Percentiles rank a stretch among this genome's conserved stretches.
Conservation (phyloP, 352 stramenopile genomes). For the Globisporangium cederbergense region DNA sequence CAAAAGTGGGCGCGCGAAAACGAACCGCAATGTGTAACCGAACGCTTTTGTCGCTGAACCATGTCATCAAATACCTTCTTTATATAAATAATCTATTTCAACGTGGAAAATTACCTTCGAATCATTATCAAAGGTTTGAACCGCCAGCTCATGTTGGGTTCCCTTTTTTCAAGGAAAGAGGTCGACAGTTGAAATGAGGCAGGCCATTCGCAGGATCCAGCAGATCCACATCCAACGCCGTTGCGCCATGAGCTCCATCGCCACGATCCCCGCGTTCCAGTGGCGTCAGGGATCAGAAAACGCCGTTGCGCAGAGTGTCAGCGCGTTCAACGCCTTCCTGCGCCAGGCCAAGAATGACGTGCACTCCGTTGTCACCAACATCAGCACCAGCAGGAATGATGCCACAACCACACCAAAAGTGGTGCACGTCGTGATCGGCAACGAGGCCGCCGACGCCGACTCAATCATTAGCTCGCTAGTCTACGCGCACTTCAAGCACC, state of each 20-base stretch:
- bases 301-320: conserved; percentile 6
- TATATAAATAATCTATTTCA: neutral
- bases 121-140: neutral
- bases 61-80: neutral
- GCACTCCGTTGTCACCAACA: neutral
- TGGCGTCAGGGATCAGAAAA: conserved; percentile 13
- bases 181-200: neutral
- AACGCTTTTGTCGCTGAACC: neutral
- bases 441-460: conserved; percentile 79
- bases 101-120: neutral
- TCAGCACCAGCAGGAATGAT: neutral
- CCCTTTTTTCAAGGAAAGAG: neutral
- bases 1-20: conserved; percentile 9
- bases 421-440: conserved; percentile 71
- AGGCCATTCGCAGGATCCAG: neutral
- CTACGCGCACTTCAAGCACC: conserved; percentile 48
- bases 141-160: neutral
- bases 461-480: conserved; percentile 79
- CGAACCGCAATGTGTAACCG: neutral
- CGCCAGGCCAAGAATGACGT: conserved; percentile 16
- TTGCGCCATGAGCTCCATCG: conserved; percentile 11
- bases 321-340: conserved; percentile 26
- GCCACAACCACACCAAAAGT: neutral
- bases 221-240: neutral
- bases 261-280: conserved; percentile 6